Base-by-base conservation (phyloP, 371 early-diverging fungal genomes). In the Thermomucor indicae-seudaticae region DNA sequence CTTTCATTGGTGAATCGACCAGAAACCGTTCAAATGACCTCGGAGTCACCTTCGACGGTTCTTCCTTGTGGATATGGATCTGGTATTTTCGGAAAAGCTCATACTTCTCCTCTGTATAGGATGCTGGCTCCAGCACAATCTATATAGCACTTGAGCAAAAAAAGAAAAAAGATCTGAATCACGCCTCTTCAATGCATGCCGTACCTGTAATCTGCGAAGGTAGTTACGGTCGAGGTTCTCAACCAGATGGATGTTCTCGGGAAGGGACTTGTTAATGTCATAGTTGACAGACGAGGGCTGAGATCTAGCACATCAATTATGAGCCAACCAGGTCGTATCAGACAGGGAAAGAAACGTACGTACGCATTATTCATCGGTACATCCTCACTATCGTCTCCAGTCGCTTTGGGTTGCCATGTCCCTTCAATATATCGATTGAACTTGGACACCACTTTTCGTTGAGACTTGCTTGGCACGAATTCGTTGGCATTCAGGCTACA, bases 81-180 rank as follows among this genome's bases (percentile, higher is more conserved):
- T 97, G 97, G 62, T 96, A 97, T 51, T 83, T 83, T 8, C 62
- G 42, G 62, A 85, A 97, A 2, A 97, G 57, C 0, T 75, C 72
- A 58, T 73, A 91, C 37, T 89, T 89, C 35, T 87, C 92, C 47
- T 82, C 65, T 2, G 85, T 75, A 60, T 75, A 90, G 1, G 79
- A 73, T 0, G 92, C 70, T 19, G 77, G 81, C 32, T 86, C 87
- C 31, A 84, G 45, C 10, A 65, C 70, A 47, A 80, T 62, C 84
- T 84, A 40, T 14, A 32, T 32, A 19, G 11, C 6, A 30, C 12
- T 29, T 16, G 6, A 31, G 14, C 11, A 30, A 23, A 10, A 41
- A 19, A 17, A 17, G 17, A n/a, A 30, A 35, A 11, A 20, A 40
- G 17, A 49, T 55, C 4, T n/a, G n/a, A n/a, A n/a, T 43, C n/a